Percentiles rank a stretch among this genome's conserved stretches.
These are phyloP conservation scores for Grammothele lineata DNA, from an alignment of 768 basidiomycete genomes.

Conservation along the genomic window DNA sequence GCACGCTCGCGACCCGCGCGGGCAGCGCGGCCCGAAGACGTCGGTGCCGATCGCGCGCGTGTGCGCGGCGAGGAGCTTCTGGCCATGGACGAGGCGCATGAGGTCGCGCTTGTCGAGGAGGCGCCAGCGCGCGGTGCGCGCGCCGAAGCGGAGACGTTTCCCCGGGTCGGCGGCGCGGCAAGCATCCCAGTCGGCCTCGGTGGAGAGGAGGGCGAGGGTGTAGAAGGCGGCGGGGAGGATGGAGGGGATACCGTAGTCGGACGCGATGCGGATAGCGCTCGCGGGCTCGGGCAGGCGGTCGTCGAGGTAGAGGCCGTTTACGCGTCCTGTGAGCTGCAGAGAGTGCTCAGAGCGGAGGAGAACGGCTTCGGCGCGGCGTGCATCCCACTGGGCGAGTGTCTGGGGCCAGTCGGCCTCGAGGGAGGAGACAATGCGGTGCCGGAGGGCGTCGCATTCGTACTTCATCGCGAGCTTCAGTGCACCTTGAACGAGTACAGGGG, in stretches of 20 bases:
- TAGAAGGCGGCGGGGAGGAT: slow-evolving; percentile 29
- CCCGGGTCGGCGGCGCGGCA: slow-evolving; percentile 23
- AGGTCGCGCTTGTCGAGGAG: slow-evolving; percentile 26
- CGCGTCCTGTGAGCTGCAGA: slow-evolving; percentile 23
- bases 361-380: slow-evolving; percentile 23
- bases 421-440: slow-evolving; percentile 27
- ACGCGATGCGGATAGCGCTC: slow-evolving; percentile 26
- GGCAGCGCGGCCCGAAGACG: slow-evolving; percentile 24
- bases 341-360: slow-evolving; percentile 27
- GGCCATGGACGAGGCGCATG: slow-evolving; percentile 27
- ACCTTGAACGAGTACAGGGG: slow-evolving; percentile 28
- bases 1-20: slow-evolving; percentile 22
- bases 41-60: slow-evolving; percentile 26
- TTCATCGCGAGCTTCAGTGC: slow-evolving; percentile 32
- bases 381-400: slow-evolving; percentile 29
- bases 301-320: slow-evolving; percentile 27
- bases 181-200: slow-evolving; percentile 27
- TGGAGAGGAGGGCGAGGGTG: slow-evolving; percentile 23
- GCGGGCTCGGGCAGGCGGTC: slow-evolving; percentile 29
- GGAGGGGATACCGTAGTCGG: slow-evolving; percentile 23
- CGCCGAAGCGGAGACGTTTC: slow-evolving; percentile 28
- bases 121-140: slow-evolving; percentile 26
- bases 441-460: slow-evolving; percentile 32
- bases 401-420: slow-evolving; percentile 34
- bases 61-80: slow-evolving; percentile 26